phyloP scores from a whole-genome alignment of 208 protist species.

The Angomonas ambiguus region DNA sequence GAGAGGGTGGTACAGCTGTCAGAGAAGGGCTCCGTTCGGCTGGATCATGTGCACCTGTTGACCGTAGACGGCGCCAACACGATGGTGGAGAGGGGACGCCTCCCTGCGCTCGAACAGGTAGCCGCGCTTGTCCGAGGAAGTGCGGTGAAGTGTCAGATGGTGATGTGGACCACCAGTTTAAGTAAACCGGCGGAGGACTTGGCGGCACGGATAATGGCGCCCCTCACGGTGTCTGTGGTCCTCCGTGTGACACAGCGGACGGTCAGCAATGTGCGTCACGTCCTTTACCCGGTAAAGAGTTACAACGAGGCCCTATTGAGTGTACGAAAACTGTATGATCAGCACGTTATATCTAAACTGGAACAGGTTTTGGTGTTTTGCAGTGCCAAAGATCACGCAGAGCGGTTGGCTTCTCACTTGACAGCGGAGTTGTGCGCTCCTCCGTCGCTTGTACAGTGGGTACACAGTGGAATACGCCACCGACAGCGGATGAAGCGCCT shows the following conservation, averaged over 20 bases:
- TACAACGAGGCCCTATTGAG: constrained; percentile 36
- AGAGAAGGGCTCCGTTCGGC: constrained; percentile 36
- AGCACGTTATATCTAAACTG: constrained; percentile 53
- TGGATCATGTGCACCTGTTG: constrained; percentile 80
- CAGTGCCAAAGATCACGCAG: constrained; percentile 50
- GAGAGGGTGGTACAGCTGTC: constrained; percentile 59
- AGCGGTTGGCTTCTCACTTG: constrained; percentile 51
- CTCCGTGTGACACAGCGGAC: constrained; percentile 58
- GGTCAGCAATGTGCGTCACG: constrained; percentile 51
- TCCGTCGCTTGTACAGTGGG: constrained; percentile 62
- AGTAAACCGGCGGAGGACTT: constrained; percentile 52
- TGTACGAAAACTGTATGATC: constrained; percentile 60
- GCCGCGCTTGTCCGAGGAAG: constrained; percentile 81
- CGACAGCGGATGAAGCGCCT: constrained; percentile 59
- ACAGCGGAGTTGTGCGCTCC: constrained; percentile 35
- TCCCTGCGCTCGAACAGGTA: constrained; percentile 51
- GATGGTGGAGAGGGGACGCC: constrained; percentile 88
- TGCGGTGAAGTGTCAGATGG: constrained; percentile 78
- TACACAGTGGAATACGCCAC: constrained; percentile 91
- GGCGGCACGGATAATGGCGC: constrained; percentile 65
- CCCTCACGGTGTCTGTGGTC: constrained; percentile 58
- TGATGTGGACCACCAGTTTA: constrained; percentile 89
- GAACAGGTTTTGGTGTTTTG: constrained; percentile 83
- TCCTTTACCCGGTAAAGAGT: constrained; percentile 45
- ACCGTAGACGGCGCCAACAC: constrained; percentile 95